phyloP scores from a whole-genome alignment of 2,329 filamentous ascomycete genomes.

The Calonectria hongkongensis region DNA sequence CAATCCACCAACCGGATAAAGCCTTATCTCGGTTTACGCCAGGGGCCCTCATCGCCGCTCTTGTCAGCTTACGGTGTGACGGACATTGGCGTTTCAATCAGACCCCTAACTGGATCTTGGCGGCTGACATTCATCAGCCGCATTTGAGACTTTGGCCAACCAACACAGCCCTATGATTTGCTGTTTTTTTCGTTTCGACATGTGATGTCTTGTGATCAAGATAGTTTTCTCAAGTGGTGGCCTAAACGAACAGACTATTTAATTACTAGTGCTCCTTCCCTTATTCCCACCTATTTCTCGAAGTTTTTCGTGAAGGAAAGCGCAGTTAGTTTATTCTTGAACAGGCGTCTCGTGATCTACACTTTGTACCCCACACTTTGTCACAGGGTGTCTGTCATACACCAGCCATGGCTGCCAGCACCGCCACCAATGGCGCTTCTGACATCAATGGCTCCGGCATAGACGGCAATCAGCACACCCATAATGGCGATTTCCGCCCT shows the following conservation, averaged over 20 bases:
- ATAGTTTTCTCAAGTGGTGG: not conserved
- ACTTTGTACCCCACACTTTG: not conserved
- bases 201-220: slow-evolving; percentile 5
- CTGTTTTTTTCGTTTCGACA: not conserved
- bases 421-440: not conserved
- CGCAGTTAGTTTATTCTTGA: not conserved
- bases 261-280: not conserved
- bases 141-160: slow-evolving; percentile 3
- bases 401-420: not conserved
- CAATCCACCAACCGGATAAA: not conserved
- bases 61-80: slow-evolving; percentile 21
- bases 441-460: not conserved
- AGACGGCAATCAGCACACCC: not conserved
- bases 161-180: not conserved
- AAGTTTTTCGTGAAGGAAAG: not conserved
- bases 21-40: slow-evolving; percentile 1
- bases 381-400: not conserved
- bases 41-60: slow-evolving; percentile 6
- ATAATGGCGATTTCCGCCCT: not conserved
- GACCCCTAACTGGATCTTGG: slow-evolving; percentile 2
- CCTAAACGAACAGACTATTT: not conserved
- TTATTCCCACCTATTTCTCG: not conserved
- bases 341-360: not conserved
- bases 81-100: not conserved
- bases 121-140: slow-evolving; percentile 16